A percentile compares a stretch with the other conserved stretches of the same genome.
phyloP scores from a whole-genome alignment of 192 early-diverging fungal species.

The Coemansia erecta region DNA sequence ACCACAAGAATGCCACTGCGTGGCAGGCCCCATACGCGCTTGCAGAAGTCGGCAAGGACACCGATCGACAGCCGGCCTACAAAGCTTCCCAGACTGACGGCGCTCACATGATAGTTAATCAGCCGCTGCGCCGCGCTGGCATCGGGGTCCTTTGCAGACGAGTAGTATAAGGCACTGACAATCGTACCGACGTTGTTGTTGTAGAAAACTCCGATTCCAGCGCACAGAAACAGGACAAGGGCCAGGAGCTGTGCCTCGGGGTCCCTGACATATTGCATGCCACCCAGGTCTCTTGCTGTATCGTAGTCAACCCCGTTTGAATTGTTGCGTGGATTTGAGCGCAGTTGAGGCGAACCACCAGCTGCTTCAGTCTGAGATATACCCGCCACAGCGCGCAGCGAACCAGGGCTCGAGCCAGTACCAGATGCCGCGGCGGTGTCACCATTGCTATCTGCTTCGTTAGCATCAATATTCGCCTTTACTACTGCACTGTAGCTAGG shows the following conservation, averaged over 20 bases:
- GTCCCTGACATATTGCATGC: conserved; percentile 40
- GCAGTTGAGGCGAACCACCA: too few species aligned
- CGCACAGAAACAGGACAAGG: conserved; percentile 48
- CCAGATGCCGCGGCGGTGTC: not conserved
- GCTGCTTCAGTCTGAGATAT: too few species aligned
- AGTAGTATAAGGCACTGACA: conserved; percentile 51
- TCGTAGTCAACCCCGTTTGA: conserved; percentile 48
- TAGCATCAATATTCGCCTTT: conserved; percentile 2
- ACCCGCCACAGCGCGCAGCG: too few species aligned
- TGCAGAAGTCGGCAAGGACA: conserved; percentile 35
- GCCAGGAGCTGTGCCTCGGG: conserved; percentile 50
- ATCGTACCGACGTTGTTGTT: conserved; percentile 56
- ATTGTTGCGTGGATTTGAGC: not conserved
- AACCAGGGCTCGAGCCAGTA: not conserved
- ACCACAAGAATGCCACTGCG: conserved; percentile 45
- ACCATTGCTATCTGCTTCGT: not conserved
- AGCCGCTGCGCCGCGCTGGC: conserved; percentile 44
- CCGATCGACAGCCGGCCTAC: conserved; percentile 44
- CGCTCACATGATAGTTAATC: conserved; percentile 51
- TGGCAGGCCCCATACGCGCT: conserved; percentile 42
- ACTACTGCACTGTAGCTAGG: conserved; percentile 15
- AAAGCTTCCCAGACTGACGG: conserved; percentile 51
- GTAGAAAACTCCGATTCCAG: conserved; percentile 53
- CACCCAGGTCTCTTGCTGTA: conserved; percentile 48
- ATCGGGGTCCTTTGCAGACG: conserved; percentile 26